These are phyloP conservation scores for Monocercomonoides exilis DNA, from an alignment of 78 protist genomes.

Conservation along the genomic window DNA sequence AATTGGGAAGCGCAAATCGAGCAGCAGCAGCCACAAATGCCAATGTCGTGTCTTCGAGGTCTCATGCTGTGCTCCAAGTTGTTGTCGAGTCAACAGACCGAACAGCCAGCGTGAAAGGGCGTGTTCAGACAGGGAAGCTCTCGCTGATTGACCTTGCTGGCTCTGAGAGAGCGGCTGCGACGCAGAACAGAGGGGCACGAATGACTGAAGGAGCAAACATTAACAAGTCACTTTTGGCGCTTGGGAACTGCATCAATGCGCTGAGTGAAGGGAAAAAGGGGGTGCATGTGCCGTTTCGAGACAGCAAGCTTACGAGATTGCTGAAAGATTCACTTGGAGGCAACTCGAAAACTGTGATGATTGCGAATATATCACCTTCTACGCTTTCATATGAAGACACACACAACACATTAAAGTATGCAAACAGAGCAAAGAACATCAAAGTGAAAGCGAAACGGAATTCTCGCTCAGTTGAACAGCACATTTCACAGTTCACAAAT, in stretches of 20 bases:
- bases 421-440: slow-evolving; percentile 60
- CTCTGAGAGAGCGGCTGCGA: slow-evolving; percentile 70
- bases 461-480: slow-evolving; percentile 26
- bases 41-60: slow-evolving; percentile 70
- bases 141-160: slow-evolving; percentile 86
- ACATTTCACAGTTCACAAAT: slow-evolving; percentile 43
- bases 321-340: slow-evolving; percentile 78
- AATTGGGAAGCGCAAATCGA: slow-evolving; percentile 56
- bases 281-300: slow-evolving; percentile 77
- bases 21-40: slow-evolving; percentile 66
- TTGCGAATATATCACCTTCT: slow-evolving; percentile 59
- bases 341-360: slow-evolving; percentile 67
- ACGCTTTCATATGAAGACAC: slow-evolving; percentile 51
- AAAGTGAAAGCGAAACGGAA: slow-evolving; percentile 36
- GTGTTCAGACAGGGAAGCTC: slow-evolving; percentile 27
- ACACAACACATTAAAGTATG: slow-evolving; percentile 62
- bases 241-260: slow-evolving; percentile 85
- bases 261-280: slow-evolving; percentile 44
- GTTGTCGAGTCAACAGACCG: background rate
- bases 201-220: slow-evolving; percentile 84
- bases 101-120: slow-evolving; percentile 4
- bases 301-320: slow-evolving; percentile 90
- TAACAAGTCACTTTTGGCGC: slow-evolving; percentile 82
- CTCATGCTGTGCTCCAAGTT: slow-evolving; percentile 85
- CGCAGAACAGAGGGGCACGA: slow-evolving; percentile 60